phyloP scores from a whole-genome alignment of 208 protist species.

The Wallacemonas sp. region DNA sequence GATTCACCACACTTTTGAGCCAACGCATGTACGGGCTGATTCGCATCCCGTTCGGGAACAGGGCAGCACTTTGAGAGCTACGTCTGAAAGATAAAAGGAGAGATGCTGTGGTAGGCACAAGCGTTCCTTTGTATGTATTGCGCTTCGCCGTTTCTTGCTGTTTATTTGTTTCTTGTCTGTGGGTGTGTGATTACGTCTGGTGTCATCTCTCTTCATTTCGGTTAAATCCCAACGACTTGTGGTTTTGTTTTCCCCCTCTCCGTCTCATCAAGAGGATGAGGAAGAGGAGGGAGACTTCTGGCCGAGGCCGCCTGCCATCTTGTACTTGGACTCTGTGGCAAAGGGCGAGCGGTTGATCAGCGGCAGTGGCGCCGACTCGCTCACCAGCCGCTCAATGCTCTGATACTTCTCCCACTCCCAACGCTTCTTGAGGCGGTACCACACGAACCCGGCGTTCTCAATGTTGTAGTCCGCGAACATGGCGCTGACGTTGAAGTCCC shows the following conservation, averaged over 20 bases:
- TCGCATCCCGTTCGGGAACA: too few species aligned
- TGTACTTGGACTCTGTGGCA: constrained; percentile 66
- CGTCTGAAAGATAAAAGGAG: too few species aligned
- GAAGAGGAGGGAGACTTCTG: constrained; percentile 9
- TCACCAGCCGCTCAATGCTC: constrained; percentile 72
- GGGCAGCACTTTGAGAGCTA: too few species aligned
- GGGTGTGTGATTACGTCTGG: not conserved
- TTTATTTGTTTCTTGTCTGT: not conserved
- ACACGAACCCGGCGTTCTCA: constrained; percentile 80
- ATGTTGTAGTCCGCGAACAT: constrained; percentile 90
- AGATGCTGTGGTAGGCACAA: too few species aligned
- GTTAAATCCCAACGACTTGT: too few species aligned
- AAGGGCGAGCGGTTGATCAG: constrained; percentile 51
- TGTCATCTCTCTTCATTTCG: too few species aligned
- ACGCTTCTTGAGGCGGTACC: constrained; percentile 83
- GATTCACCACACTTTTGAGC: too few species aligned
- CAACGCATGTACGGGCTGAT: too few species aligned
- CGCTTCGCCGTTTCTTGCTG: not conserved
- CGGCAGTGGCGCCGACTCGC: constrained; percentile 72
- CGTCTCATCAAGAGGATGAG: too few species aligned
- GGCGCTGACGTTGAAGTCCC: constrained; percentile 86
- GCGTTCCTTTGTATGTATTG: not conserved
- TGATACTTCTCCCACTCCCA: constrained; percentile 82
- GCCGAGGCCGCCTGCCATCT: constrained; percentile 39
- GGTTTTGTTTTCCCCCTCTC: too few species aligned